Evolutionary conservation across 148 eudicot species (phyloP).

Genomic region (Chenopodium formosanum): DNA sequence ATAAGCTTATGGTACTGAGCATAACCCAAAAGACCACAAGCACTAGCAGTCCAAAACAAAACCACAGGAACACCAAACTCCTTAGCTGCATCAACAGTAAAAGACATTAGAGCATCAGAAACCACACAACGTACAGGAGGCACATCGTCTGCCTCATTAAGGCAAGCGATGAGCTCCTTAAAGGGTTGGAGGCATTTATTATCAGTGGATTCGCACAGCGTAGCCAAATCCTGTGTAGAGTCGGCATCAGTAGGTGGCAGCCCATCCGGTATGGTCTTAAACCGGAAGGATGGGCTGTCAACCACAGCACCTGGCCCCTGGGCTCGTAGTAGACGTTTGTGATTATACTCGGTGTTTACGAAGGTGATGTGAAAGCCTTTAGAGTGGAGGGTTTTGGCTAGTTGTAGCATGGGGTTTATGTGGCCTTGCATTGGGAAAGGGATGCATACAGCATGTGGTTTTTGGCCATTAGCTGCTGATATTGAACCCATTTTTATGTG

Average conservation of each 20-base stretch:
- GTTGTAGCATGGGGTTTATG: slow-evolving; percentile 36
- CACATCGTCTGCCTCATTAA: neutral
- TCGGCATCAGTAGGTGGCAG: slow-evolving; percentile 29
- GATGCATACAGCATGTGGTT: slow-evolving; percentile 24
- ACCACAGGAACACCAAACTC: slow-evolving; percentile 7
- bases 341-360: slow-evolving; percentile 37
- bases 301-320: slow-evolving; percentile 30
- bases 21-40: slow-evolving; percentile 35
- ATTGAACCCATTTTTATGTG: neutral
- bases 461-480: neutral
- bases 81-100: slow-evolving; percentile 35
- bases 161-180: slow-evolving; percentile 26
- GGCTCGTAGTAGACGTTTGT: slow-evolving; percentile 33
- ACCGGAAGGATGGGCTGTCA: slow-evolving; percentile 36
- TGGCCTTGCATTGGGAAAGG: slow-evolving; percentile 39
- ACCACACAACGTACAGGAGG: slow-evolving; percentile 38
- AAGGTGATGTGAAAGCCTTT: slow-evolving; percentile 36
- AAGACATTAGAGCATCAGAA: slow-evolving; percentile 34
- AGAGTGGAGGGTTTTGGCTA: slow-evolving; percentile 39
- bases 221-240: slow-evolving; percentile 31
- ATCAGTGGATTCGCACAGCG: slow-evolving; percentile 21
- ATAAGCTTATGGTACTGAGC: slow-evolving; percentile 30
- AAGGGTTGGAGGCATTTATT: slow-evolving; percentile 21
- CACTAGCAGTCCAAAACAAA: slow-evolving; percentile 44
- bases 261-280: slow-evolving; percentile 41